Evolutionary conservation across 345 rosid genomes (phyloP).

Genomic region (Populus euphratica): DNA sequence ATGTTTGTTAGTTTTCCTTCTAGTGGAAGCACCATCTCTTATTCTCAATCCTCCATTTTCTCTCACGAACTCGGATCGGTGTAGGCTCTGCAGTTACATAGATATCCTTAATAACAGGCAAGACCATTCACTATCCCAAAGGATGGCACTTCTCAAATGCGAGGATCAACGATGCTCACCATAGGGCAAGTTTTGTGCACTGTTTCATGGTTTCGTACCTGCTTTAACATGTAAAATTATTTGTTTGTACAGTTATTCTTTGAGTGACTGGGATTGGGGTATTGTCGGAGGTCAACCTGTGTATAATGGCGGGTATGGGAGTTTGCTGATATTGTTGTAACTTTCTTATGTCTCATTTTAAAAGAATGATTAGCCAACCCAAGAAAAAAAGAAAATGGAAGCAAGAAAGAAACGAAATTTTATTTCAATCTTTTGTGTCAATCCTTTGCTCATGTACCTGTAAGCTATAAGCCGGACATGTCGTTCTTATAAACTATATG

Average conservation of each 20-base stretch:
- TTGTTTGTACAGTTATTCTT: conserved; percentile 80
- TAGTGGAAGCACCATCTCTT: conserved; percentile 87
- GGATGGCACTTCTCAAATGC: conserved; percentile 49
- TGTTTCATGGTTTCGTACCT: conserved; percentile 10
- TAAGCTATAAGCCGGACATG: neutral
- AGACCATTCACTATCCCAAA: conserved; percentile 51
- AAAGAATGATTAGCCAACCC: neutral
- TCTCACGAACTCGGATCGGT: conserved; percentile 76
- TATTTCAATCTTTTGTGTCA: neutral
- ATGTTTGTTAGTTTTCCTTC: conserved; percentile 64
- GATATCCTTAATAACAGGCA: conserved; percentile 66
- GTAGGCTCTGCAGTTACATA: conserved; percentile 64
- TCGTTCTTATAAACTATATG: neutral
- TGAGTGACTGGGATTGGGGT: conserved; percentile 25
- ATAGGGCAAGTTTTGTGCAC: neutral
- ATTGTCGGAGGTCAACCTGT: conserved; percentile 18
- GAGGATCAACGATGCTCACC: conserved; percentile 22
- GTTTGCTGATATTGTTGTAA: conserved; percentile 43
- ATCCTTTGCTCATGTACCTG: neutral
- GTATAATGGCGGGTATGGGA: neutral
- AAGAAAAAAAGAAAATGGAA: neutral
- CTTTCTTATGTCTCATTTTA: conserved; percentile 25
- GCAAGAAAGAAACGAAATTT: neutral
- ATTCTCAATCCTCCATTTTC: conserved; percentile 83
- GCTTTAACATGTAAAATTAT: conserved; percentile 33